Base-by-base conservation (phyloP, 192 early-diverging fungal species). In the Backusella westeae region DNA sequence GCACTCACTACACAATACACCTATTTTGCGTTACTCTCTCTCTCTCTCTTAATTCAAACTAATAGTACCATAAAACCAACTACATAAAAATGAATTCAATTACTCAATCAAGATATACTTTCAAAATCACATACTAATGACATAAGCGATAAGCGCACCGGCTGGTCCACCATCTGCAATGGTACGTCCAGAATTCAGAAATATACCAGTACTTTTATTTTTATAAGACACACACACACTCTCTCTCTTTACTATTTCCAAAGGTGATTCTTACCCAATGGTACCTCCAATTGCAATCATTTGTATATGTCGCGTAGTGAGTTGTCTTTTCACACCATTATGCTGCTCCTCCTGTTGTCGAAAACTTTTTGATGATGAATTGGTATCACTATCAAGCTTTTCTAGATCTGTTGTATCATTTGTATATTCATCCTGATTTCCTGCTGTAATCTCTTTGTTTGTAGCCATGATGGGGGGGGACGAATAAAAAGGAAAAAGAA, bases 1-100 rank as follows among this genome's bases (percentile, higher is more conserved):
- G 90, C 91, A 12, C 90, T 94, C 81, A 92, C 88, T 35, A 93
- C 83, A 42, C 90, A 93, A 67, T 87, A 93, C 6, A 91, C 89
- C 87, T 73, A 34, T 35, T 56, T 32, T 17, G 26, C 14, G 5
- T 53, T 53, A 21, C 8, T 8, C 52, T 53, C 2, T 53, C 21
- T 19, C 21, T 53, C 7, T n/a, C 17, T 8, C 15, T 71, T 21
- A 5, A 21, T 53, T 53, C n/a, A 53, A 6, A 5, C 19, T 44
- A 15, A 14, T 42, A 39, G 29, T 34, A 46, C 21, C 32, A 35
- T 17, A 32, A 67, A 36, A 26, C 29, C 29, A 19, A 67, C 29
- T 35, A 8, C 26, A 36, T 21, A 38, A 36, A 36, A 67, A 41
- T 7, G 21, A 38, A 65, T 34, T 6, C 14, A 32, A 17, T 44